These are phyloP conservation scores for Pelargonium fulgidum DNA, from an alignment of 441 rosid genomes.

Conservation along the genomic window DNA sequence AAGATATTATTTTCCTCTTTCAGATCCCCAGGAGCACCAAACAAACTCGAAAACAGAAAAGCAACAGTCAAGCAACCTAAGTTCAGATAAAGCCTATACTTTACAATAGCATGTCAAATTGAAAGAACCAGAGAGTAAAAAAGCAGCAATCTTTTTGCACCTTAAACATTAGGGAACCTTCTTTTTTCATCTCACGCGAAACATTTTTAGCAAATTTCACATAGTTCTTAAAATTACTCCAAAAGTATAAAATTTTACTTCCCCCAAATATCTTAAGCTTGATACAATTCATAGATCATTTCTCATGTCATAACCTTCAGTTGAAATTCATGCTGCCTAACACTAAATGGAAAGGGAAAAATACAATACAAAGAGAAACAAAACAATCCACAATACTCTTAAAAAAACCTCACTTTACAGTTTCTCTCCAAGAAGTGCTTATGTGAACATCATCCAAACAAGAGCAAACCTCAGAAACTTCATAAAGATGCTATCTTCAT, in stretches of 20 bases:
- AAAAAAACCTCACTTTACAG: neutral
- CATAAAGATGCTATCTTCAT: neutral
- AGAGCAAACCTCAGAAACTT: neutral
- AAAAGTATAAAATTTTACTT: neutral
- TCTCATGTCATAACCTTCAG: neutral
- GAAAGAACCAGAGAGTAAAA: neutral
- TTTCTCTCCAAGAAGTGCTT: neutral
- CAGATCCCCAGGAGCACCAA: neutral
- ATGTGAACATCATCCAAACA: neutral
- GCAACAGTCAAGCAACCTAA: neutral
- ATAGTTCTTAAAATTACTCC: neutral
- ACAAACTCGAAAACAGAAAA: neutral
- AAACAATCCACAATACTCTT: neutral
- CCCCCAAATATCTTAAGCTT: neutral
- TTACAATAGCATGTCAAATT: neutral
- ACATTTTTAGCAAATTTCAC: neutral
- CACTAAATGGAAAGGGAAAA: neutral
- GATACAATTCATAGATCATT: neutral
- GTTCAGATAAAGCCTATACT: neutral
- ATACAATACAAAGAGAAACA: neutral
- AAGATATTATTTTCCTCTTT: too few species aligned
- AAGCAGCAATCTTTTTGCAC: slow-evolving; percentile 1
- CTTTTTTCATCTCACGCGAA: neutral
- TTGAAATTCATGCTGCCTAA: neutral
- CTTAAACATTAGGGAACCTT: neutral